Percentiles rank a stretch among this genome's conserved stretches.
Evolutionary conservation across 768 basidiomycete genomes (phyloP).

Genomic region (Lactarius indigo): DNA sequence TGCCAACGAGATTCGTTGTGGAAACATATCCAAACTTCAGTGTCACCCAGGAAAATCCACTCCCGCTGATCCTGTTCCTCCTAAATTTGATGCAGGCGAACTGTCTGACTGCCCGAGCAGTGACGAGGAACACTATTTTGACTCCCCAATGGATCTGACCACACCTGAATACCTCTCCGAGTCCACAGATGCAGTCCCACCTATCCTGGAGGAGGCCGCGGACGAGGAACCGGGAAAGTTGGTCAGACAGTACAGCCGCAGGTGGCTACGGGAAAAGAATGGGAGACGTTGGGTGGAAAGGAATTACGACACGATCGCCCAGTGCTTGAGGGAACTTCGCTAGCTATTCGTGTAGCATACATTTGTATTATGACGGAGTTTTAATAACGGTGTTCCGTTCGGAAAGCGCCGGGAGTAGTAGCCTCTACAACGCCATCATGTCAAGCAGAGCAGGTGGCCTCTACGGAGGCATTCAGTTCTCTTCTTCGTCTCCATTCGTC

Average conservation of each 20-base stretch:
- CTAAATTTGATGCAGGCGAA: slow-evolving; percentile 20
- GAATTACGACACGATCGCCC: slow-evolving; percentile 36
- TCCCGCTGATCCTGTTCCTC: slow-evolving; percentile 29
- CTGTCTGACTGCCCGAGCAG: background rate
- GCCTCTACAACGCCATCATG: slow-evolving; percentile 42
- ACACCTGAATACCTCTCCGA: background rate
- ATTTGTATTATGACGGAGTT: background rate
- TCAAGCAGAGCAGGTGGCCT: slow-evolving; percentile 79
- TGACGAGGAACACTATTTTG: background rate
- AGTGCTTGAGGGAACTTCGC: slow-evolving; percentile 32
- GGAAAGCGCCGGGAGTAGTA: background rate
- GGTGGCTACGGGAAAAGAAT: slow-evolving; percentile 42
- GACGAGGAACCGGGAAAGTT: background rate
- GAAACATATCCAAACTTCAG: slow-evolving; percentile 30
- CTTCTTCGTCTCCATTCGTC: slow-evolving; percentile 55
- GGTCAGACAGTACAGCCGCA: slow-evolving; percentile 30
- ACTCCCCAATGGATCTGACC: background rate
- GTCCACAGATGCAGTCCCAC: background rate
- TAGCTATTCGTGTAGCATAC: background rate
- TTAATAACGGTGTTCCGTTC: background rate
- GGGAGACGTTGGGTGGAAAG: slow-evolving; percentile 37
- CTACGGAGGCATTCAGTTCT: slow-evolving; percentile 86
- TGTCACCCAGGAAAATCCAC: slow-evolving; percentile 36
- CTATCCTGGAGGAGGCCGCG: background rate
- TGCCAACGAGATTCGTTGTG: slow-evolving; percentile 7